Evolutionary conservation across 1,284 basidiomycete genomes (phyloP).

Genomic region (Boletellus sp.): DNA sequence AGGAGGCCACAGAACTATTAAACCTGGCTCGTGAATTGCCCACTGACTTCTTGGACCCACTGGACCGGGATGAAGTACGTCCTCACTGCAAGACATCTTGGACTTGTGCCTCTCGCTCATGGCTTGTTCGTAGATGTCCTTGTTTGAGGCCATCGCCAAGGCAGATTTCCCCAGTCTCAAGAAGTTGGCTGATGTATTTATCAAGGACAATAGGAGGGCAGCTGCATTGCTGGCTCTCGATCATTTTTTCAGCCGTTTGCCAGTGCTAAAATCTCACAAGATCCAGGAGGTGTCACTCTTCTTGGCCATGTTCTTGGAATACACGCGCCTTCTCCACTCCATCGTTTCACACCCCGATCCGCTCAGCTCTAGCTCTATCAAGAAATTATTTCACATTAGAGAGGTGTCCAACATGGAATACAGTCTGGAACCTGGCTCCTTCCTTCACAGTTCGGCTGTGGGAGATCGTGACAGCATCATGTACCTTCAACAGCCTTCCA

Average conservation of each 20-base stretch:
- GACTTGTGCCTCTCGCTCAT: neutral
- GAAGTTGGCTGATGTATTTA: constrained; percentile 12
- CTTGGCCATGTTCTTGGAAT: constrained; percentile 37
- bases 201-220: neutral
- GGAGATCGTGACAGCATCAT: constrained; percentile 4
- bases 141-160: constrained; percentile 24
- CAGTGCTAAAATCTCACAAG: constrained; percentile 10
- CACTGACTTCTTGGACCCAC: constrained; percentile 8
- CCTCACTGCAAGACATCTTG: neutral
- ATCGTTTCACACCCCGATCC: constrained; percentile 30
- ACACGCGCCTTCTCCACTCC: constrained; percentile 34
- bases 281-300: constrained; percentile 29
- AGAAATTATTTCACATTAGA: constrained; percentile 40
- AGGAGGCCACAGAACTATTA: constrained; percentile 11
- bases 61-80: constrained; percentile 18
- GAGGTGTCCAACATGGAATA: constrained; percentile 28
- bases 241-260: constrained; percentile 19
- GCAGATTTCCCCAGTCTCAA: constrained; percentile 10
- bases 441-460: constrained; percentile 19
- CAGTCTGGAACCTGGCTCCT: constrained; percentile 25
- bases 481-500: neutral
- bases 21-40: constrained; percentile 20
- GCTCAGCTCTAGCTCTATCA: constrained; percentile 21
- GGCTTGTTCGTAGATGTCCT: constrained; percentile 17
- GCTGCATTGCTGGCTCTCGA: constrained; percentile 27